Evolutionary conservation across 164 flowering plant species (phyloP), one percentile per base, ranked within the genome.

Genomic region (Platanus orientalis): DNA sequence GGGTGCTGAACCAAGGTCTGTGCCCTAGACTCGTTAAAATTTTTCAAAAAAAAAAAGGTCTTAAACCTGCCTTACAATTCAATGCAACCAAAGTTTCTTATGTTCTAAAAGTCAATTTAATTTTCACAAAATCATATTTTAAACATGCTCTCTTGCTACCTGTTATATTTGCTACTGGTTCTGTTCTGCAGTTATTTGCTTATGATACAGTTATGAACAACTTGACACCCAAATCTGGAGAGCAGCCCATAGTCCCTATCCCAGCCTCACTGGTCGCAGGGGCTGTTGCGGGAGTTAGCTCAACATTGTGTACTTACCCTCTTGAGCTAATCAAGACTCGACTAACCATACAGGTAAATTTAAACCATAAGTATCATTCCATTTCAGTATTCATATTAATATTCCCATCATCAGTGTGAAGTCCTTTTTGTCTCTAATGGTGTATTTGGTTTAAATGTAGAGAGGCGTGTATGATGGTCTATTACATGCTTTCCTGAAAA

Each of bases 221-320:
- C 14, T 67, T 94, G 80, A 80, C 93, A 16, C 76, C 92, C 2
- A 76, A 79, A 58, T 78, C 82, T 29, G 93, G 96, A 10, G 96
- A 88, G 52, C 71, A 77, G 51, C 68, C 89, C 30, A 88, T 80
- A 76, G 39, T 86, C 26, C 93, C 84, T 14, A 62, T 94, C 49
- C 92, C 99, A 21, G 77, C 97, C 17, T 91, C 99, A 26, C 73
- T 86, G 61, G 60, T 94, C 39, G 99, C 99, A 5, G 99, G 99
- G 17, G 99, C 99, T n/a, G 81, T 83, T 70, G 99, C 99, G 54
- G 99, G 99, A 69, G 92, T 94, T 25, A 84, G 92, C 75, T 89
- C 97, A 7, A 94, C 99, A 19, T 55, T 94, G 61, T 67, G 69
- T 52, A 94, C 97, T 13, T 94, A 94, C 65, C 99, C 99, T 14